A percentile compares a stretch with the other conserved stretches of the same genome.
phyloP scores from a whole-genome alignment of 192 early-diverging fungal genomes.

The Spizellomyces sp. region DNA sequence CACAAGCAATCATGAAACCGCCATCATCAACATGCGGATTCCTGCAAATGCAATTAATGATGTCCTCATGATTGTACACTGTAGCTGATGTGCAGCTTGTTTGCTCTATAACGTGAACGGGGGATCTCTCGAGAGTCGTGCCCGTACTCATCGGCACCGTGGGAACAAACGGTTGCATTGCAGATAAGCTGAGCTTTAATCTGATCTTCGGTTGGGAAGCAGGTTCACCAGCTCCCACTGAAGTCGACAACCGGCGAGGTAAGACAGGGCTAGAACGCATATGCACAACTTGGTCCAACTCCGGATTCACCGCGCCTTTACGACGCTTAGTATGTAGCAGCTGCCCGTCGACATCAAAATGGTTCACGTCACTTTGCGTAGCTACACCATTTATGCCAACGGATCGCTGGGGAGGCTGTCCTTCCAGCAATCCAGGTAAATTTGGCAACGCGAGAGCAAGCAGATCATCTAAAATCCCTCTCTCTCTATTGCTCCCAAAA shows the following conservation, averaged over 20 bases:
- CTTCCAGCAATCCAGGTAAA: slow-evolving; percentile 16
- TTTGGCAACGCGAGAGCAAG: slow-evolving; percentile 12
- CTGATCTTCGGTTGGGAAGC: neutral
- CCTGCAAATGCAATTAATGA: slow-evolving; percentile 35
- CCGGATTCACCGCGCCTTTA: too few species aligned
- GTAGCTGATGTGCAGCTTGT: slow-evolving; percentile 4
- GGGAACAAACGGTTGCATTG: neutral
- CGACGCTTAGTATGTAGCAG: too few species aligned
- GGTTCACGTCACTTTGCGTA: too few species aligned
- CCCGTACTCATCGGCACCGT: neutral
- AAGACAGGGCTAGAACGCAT: too few species aligned
- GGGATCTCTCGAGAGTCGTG: neutral
- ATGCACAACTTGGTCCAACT: too few species aligned
- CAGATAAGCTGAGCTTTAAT: neutral
- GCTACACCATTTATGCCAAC: too few species aligned
- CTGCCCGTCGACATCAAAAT: too few species aligned
- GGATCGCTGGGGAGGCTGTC: slow-evolving; percentile 7
- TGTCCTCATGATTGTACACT: slow-evolving; percentile 7
- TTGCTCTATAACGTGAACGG: too few species aligned
- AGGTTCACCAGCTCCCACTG: neutral
- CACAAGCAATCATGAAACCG: slow-evolving; percentile 41
- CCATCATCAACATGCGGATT: slow-evolving; percentile 33
- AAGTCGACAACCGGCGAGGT: too few species aligned
- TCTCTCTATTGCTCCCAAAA: slow-evolving; percentile 13
- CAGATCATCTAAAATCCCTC: slow-evolving; percentile 22